phyloP scores from a whole-genome alignment of 2,329 filamentous ascomycete genomes.

The Thyridium curvatum region DNA sequence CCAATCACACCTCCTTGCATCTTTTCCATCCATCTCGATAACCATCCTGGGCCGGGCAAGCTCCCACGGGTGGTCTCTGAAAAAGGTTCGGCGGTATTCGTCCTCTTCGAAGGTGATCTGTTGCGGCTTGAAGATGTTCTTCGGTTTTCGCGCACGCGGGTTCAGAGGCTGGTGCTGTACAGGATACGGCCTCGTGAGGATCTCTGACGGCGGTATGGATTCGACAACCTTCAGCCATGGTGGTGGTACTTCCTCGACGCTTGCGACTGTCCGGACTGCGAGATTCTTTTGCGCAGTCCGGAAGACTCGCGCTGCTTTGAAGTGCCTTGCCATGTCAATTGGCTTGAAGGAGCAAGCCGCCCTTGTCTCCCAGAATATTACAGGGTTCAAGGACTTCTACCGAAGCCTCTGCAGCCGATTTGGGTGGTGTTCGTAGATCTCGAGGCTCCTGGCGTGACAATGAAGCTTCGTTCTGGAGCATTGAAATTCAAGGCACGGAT shows the following conservation, averaged over 20 bases:
- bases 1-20: conserved; percentile 74
- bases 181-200: conserved; percentile 46
- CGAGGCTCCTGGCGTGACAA: too few species aligned
- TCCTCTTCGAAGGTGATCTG: conserved; percentile 79
- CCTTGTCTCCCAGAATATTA: too few species aligned
- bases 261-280: conserved; percentile 21
- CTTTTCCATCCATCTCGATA: conserved; percentile 79
- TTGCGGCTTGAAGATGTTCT: conserved; percentile 74
- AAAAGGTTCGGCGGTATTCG: conserved; percentile 72
- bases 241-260: conserved; percentile 23
- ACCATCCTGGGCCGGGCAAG: conserved; percentile 81
- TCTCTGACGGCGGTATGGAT: conserved; percentile 51
- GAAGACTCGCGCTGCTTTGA: conserved; percentile 34
- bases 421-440: too few species aligned
- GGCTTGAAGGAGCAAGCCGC: neutral
- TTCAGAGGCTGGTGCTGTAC: conserved; percentile 34
- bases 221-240: conserved; percentile 47
- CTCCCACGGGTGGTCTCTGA: conserved; percentile 95
- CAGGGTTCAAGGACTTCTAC: too few species aligned
- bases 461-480: too few species aligned
- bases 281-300: conserved; percentile 30
- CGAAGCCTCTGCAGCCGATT: too few species aligned
- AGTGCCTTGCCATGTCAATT: conserved; percentile 23
- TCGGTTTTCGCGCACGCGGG: conserved; percentile 55
- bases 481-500: too few species aligned